Conservation (phyloP, 2,329 filamentous ascomycete genomes). For the Ophiocordyceps australis region DNA sequence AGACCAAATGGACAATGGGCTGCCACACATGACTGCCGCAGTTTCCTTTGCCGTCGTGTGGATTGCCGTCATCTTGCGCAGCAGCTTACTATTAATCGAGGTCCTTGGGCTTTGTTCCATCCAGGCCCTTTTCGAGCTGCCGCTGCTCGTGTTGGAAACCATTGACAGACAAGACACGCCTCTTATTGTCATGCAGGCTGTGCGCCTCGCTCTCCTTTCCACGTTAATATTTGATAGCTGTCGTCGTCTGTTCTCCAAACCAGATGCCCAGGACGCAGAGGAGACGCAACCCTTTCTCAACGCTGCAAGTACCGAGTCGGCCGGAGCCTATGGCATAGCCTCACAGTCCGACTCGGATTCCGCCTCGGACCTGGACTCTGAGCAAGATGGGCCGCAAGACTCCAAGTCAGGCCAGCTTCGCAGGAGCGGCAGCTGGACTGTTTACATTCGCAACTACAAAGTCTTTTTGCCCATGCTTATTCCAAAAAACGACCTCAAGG, state of each 20-base stretch:
- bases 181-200: not conserved
- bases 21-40: constrained; percentile 1
- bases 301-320: not conserved
- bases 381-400: constrained; percentile 2
- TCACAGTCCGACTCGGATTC: constrained; percentile 5
- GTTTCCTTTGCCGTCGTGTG: constrained; percentile 1
- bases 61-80: constrained; percentile 1
- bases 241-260: not conserved
- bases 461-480: constrained; percentile 13
- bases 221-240: not conserved
- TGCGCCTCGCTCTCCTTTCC: not conserved
- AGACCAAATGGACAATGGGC: too few species aligned
- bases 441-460: constrained; percentile 11
- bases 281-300: constrained; percentile 1
- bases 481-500: constrained; percentile 11
- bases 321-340: not conserved
- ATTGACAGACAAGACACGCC: not conserved
- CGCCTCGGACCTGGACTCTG: not conserved
- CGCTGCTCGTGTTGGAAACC: not conserved
- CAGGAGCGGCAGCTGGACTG: constrained; percentile 8
- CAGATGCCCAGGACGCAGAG: not conserved
- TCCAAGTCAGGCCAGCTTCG: constrained; percentile 5
- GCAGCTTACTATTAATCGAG: constrained; percentile 1
- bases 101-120: not conserved
- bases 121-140: constrained; percentile 1